These are phyloP conservation scores for Trichomonas vaginalis DNA, from an alignment of 208 protist genomes.

Conservation along the genomic window DNA sequence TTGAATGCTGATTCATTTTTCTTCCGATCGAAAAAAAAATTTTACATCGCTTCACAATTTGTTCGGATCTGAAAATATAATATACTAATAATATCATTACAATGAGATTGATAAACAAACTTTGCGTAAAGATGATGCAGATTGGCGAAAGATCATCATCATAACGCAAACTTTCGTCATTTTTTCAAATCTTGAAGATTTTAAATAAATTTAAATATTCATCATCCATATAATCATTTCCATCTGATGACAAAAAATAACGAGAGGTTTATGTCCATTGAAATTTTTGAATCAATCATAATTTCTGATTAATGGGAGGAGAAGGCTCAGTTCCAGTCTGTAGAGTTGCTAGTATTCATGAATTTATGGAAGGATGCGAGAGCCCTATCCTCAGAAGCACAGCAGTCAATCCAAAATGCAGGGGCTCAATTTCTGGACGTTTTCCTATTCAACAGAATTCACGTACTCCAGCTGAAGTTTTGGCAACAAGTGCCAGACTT, in stretches of 20 bases:
- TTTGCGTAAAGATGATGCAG: too few species aligned
- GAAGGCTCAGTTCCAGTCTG: not conserved
- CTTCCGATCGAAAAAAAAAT: too few species aligned
- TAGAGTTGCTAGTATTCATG: not conserved
- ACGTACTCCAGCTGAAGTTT: not conserved
- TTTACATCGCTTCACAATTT: too few species aligned
- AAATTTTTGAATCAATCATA: not conserved
- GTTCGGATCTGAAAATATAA: too few species aligned
- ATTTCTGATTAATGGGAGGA: not conserved
- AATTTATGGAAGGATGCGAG: not conserved
- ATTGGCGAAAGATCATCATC: not conserved
- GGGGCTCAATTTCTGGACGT: too few species aligned
- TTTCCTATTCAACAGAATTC: not conserved
- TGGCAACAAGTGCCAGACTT: not conserved
- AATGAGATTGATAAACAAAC: too few species aligned
- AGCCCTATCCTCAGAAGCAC: not conserved
- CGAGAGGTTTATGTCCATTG: not conserved
- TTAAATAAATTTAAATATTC: not conserved
- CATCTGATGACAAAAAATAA: not conserved
- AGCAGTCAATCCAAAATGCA: not conserved
- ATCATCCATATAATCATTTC: not conserved
- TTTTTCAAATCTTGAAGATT: not conserved
- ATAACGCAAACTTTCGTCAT: not conserved
- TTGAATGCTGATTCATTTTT: too few species aligned
- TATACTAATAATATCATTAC: too few species aligned